A percentile compares a stretch with the other conserved stretches of the same genome.
phyloP scores from a whole-genome alignment of 2,329 filamentous ascomycete species.

The Fusarium oxysporum region DNA sequence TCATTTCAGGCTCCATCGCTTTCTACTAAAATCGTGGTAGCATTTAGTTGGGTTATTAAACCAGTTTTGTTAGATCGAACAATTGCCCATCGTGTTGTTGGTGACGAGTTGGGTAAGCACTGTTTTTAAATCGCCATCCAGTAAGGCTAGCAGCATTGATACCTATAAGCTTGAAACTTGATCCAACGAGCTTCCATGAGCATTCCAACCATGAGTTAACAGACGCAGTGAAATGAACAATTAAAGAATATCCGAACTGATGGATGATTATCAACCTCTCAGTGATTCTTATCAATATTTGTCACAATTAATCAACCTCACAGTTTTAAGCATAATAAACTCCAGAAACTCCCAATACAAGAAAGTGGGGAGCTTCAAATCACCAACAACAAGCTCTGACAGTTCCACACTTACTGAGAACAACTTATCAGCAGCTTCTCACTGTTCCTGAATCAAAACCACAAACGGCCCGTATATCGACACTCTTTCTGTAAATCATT shows the following conservation, averaged over 20 bases:
- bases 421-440: background rate
- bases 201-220: background rate
- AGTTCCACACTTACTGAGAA: slow-evolving; percentile 19
- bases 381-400: background rate
- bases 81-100: background rate
- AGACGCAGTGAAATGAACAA: no score
- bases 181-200: rapidly evolving
- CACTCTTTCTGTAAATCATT: background rate
- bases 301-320: background rate
- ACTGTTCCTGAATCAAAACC: slow-evolving; percentile 6
- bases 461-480: slow-evolving; percentile 5
- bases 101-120: no score
- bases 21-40: rapidly evolving
- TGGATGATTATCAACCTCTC: background rate
- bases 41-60: background rate
- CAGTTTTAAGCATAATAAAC: slow-evolving; percentile 10
- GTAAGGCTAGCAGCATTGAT: rapidly evolving
- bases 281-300: background rate
- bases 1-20: background rate
- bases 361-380: slow-evolving; percentile 6
- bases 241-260: rapidly evolving
- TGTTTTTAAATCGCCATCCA: background rate
- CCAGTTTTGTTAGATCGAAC: background rate
- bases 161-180: rapidly evolving
- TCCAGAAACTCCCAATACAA: background rate